Evolutionary conservation across 805 yeast species (phyloP), one percentile per base, ranked within the genome.

Genomic region (Jamesozyma piceae): DNA sequence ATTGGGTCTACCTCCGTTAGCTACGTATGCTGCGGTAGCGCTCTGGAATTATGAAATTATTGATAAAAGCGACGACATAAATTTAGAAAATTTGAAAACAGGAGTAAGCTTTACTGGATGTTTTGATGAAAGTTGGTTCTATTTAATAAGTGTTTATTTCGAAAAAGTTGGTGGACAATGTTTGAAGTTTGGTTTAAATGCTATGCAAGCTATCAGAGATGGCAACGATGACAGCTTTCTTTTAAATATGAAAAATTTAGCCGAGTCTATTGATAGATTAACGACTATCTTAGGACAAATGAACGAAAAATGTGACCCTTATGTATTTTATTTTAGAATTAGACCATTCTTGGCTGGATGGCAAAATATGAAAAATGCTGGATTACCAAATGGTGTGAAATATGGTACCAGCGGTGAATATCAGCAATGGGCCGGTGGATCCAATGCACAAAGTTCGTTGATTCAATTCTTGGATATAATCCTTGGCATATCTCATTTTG

Each of bases 261-360:
- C 95, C 1, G 84, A 81, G 58, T 64, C 74, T 32, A 81, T 89
- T 41, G 95, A 85, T 57, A 66, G 69, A 45, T 66, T 90, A 50
- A 92, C 88, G 13, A 69, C 81, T 3, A 73, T 84, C 1, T 65
- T 90, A 51, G 76, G 80, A 75, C 73, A 75, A 52, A 83, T 89
- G 92, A 88, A 84, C 55, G 95, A 89, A 51, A 82, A 82, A 82
- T 86, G 96, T 62, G 95, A 88, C 57, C 97, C 97, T 2, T 94
- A 87, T 58, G 80, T 83, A 3, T 89, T 90, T 60, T 89, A 85
- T 63, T 84, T 74, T 67, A 74, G 90, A 46, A 73, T 89, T 37
- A 73, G 97, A 55, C 97, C 97, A 1, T 89, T 75, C 53, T 67
- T 90, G 49, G 95, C 96, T 1, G 97, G 97, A 2, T 90, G 96